These are phyloP conservation scores for Paecilomyces dactylethromorphus DNA, from an alignment of 2,329 filamentous ascomycete species.

Conservation along the genomic window DNA sequence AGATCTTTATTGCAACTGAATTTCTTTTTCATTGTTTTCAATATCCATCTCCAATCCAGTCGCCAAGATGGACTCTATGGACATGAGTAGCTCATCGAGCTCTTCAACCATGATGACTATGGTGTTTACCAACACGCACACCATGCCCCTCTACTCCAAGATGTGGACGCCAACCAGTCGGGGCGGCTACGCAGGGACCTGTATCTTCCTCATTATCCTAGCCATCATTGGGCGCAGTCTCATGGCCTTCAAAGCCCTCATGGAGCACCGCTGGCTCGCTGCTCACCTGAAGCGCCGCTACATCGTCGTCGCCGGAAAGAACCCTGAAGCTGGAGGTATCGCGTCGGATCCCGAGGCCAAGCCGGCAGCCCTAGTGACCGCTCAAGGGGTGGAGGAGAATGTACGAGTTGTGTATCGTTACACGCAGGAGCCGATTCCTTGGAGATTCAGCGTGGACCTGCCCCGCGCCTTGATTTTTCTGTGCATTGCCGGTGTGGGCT, in stretches of 20 bases:
- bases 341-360: constrained; percentile 56
- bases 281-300: constrained; percentile 68
- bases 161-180: constrained; percentile 66
- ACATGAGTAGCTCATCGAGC: constrained; percentile 4
- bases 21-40: neutral
- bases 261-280: constrained; percentile 62
- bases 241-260: constrained; percentile 58
- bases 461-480: constrained; percentile 65
- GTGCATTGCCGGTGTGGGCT: constrained; percentile 68
- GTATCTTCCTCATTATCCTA: constrained; percentile 81
- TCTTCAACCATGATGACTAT: constrained; percentile 24
- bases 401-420: constrained; percentile 65
- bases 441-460: constrained; percentile 74
- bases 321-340: constrained; percentile 53
- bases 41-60: neutral
- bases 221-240: constrained; percentile 63
- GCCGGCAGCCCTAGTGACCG: constrained; percentile 58
- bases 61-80: constrained; percentile 4
- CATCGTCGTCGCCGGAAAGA: constrained; percentile 63
- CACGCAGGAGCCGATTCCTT: constrained; percentile 53
- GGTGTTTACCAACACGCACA: constrained; percentile 50
- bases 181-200: constrained; percentile 77
- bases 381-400: constrained; percentile 73
- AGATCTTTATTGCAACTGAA: neutral
- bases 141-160: constrained; percentile 59